These are phyloP conservation scores for Ceratobasidium papillatum DNA, from an alignment of 1,284 basidiomycete genomes.

Conservation along the genomic window DNA sequence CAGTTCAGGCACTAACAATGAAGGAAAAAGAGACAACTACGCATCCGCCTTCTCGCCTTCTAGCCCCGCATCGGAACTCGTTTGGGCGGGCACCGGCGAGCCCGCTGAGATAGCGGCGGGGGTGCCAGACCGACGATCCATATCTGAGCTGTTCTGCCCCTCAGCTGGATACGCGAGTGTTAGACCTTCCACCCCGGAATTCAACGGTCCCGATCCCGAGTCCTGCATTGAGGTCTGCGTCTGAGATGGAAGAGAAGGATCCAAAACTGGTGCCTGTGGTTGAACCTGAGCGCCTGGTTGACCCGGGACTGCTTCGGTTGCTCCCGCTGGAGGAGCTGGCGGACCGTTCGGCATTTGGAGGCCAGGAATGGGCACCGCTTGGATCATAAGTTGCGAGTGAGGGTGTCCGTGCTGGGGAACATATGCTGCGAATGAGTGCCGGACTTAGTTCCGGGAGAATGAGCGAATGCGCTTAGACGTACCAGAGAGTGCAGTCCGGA, in stretches of 20 bases:
- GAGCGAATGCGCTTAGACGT: constrained; percentile 11
- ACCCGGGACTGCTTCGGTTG: constrained; percentile 15
- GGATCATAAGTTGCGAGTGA: constrained; percentile 40
- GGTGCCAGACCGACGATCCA: constrained; percentile 29
- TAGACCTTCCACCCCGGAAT: constrained; percentile 26
- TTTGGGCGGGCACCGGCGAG: constrained; percentile 7
- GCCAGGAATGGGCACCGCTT: constrained; percentile 36
- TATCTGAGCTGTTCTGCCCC: constrained; percentile 10
- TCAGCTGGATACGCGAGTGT: constrained; percentile 29
- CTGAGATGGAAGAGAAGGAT: constrained; percentile 40
- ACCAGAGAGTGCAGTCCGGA: constrained; percentile 57
- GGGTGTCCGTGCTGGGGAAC: constrained; percentile 39
- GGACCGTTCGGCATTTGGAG: neutral
- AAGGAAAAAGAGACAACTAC: too few species aligned
- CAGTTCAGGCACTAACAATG: too few species aligned
- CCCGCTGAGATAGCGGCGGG: neutral
- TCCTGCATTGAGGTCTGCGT: constrained; percentile 37
- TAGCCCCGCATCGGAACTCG: neutral
- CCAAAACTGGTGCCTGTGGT: constrained; percentile 27
- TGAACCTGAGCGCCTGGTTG: constrained; percentile 22
- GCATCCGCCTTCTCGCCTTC: neutral
- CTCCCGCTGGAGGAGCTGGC: constrained; percentile 10
- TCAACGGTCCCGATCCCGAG: constrained; percentile 37
- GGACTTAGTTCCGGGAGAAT: constrained; percentile 35
- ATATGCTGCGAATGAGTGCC: constrained; percentile 40